Percentiles rank a stretch among this genome's conserved stretches.
phyloP scores from a whole-genome alignment of 2,329 filamentous ascomycete species.

The Esteya vermicola region DNA sequence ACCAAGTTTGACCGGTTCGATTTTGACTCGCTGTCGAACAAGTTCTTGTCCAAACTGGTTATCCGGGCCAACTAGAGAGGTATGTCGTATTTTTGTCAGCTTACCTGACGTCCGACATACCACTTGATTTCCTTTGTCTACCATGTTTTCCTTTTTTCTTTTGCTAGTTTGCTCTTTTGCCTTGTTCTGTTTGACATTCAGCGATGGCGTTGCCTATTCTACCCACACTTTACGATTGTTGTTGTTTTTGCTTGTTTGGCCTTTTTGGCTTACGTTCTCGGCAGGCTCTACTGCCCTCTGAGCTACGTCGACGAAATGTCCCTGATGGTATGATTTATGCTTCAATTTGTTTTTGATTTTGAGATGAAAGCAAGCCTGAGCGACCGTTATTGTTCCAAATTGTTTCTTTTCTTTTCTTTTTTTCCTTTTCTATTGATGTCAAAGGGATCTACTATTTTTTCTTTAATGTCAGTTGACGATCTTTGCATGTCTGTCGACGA shows the following conservation, averaged over 20 bases:
- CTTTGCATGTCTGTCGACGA: too few relatives aligned
- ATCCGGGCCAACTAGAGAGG: conserved; percentile 72
- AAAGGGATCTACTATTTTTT: neutral
- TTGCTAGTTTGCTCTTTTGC: neutral
- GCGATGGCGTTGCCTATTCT: conserved; percentile 15
- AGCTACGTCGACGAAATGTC: conserved; percentile 5
- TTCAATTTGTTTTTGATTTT: conserved; percentile 3
- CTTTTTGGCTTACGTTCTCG: neutral
- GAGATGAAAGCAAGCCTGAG: neutral
- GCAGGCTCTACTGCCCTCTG: neutral
- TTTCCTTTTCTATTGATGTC: too few relatives aligned
- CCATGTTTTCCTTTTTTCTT: too few relatives aligned
- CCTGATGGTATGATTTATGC: conserved; percentile 1
- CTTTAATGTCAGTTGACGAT: neutral
- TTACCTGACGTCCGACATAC: neutral
- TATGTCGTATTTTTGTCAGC: neutral
- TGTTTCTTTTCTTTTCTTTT: neutral
- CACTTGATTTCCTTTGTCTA: neutral
- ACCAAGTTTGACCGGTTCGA: conserved; percentile 78
- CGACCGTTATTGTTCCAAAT: too few relatives aligned
- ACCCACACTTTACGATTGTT: neutral
- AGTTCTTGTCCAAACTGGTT: conserved; percentile 91
- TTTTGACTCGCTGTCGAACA: conserved; percentile 93
- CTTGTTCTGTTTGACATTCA: conserved; percentile 12
- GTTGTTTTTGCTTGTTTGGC: neutral